Evolutionary conservation across 768 basidiomycete species (phyloP), one percentile per base, ranked within the genome.

Genomic region (Kwoniella botswanensis): DNA sequence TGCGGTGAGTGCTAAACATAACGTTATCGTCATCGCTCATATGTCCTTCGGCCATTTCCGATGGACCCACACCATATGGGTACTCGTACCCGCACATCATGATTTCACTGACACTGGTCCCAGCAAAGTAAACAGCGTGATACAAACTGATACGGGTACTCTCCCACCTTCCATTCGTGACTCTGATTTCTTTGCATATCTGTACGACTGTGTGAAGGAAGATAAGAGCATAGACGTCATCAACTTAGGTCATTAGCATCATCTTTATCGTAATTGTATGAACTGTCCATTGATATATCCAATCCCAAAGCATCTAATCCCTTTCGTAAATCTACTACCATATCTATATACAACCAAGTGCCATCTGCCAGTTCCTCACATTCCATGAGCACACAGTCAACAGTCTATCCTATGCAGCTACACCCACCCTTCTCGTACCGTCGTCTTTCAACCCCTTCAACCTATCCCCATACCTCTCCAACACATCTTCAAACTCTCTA

Each of bases 381-480:
- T 6, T 35, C 4, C 35, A 35, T 35, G 35, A 6, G 5, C 1
- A 9, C 35, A 35, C 35, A 35, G 6, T 35, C 35, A 9, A 35
- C 7, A 35, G 35, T 35, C 6, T 35, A 35, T 35, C 18, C 43
- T 13, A 43, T 21, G 18, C n/a, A 24, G 54, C n/a, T 35, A 13
- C n/a, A 11, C 1, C 63, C 24, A 54, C n/a, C 12, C 60, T 21
- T 21, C 18, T n/a, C 42, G 41, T 24, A 17, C 17, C 41, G 17
- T 42, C 41, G 17, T 42, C 56, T 62, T 43, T 42, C 50, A 54
- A 24, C 52, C 62, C 24, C 46, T 18, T 26, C 66, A 67, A 57
- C 10, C 61, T 62, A 52, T 50, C 57, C 22, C 57, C 70, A 26
- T 57, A 71, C 29, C 13, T 29, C 18, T 63, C 69, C 55, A 74